phyloP scores from a whole-genome alignment of 192 early-diverging fungal genomes.

The Haplosporangium gracile region DNA sequence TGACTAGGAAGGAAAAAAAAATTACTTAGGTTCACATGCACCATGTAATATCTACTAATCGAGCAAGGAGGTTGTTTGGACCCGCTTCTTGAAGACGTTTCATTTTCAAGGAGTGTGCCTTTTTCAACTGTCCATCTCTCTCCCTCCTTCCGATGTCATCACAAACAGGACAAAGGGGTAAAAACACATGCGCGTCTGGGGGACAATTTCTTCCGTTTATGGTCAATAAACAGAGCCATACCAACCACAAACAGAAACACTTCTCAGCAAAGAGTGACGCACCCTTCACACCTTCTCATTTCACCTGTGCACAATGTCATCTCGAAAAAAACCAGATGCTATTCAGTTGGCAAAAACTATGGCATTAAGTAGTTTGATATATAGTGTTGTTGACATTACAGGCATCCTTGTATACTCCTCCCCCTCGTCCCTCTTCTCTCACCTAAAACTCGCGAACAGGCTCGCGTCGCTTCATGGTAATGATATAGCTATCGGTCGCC shows the following conservation, averaged over 20 bases:
- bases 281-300: too few relatives aligned
- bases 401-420: background rate
- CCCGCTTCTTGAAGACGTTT: background rate
- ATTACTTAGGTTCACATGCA: background rate
- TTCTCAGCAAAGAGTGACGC: too few relatives aligned
- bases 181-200: too few relatives aligned
- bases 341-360: background rate
- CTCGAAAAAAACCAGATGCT: background rate
- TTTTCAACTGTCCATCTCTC: too few relatives aligned
- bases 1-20: background rate
- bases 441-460: background rate
- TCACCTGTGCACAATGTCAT: too few relatives aligned
- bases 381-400: background rate
- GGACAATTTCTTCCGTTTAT: too few relatives aligned
- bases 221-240: too few relatives aligned
- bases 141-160: background rate
- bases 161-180: too few relatives aligned
- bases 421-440: background rate
- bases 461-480: conserved; percentile 12
- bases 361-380: background rate
- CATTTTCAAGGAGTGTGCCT: background rate
- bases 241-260: too few relatives aligned
- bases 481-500: conserved; percentile 28
- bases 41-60: background rate
- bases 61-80: background rate